These are phyloP conservation scores for Hypoxylon perforatum DNA, from an alignment of 495 filamentous ascomycete genomes.

Conservation along the genomic window DNA sequence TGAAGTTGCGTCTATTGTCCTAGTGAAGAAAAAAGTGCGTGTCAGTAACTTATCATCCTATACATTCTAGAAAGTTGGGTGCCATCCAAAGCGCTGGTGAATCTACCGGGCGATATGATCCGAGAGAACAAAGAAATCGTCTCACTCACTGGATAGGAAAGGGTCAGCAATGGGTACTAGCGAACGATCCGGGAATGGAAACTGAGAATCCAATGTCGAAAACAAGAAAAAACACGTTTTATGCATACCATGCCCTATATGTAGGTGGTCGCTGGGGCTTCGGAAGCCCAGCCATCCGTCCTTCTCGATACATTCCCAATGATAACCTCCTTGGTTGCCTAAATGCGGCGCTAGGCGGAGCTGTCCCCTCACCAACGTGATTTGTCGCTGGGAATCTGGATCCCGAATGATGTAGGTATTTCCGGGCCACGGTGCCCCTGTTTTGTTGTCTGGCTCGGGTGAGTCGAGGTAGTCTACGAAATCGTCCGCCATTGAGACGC, in stretches of 20 bases:
- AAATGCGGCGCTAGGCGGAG: conserved; percentile 40
- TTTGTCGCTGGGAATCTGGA: conserved; percentile 35
- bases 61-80: no score
- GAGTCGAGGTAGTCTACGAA: background rate
- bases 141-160: no score
- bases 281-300: conserved; percentile 55
- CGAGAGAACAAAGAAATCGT: no score
- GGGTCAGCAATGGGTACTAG: no score
- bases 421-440: conserved; percentile 33
- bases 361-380: conserved; percentile 49
- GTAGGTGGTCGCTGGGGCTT: conserved; percentile 43
- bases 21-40: no score
- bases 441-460: background rate
- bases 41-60: no score
- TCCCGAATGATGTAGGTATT: conserved; percentile 48
- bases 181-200: no score
- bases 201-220: no score
- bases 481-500: conserved; percentile 4
- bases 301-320: conserved; percentile 54
- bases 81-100: no score
- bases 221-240: no score
- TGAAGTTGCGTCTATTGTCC: conserved; percentile 1
- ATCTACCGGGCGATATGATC: no score
- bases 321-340: conserved; percentile 47
- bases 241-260: conserved; percentile 51